phyloP scores from a whole-genome alignment of 2,329 filamentous ascomycete species.

The Metarhizium robertsii region DNA sequence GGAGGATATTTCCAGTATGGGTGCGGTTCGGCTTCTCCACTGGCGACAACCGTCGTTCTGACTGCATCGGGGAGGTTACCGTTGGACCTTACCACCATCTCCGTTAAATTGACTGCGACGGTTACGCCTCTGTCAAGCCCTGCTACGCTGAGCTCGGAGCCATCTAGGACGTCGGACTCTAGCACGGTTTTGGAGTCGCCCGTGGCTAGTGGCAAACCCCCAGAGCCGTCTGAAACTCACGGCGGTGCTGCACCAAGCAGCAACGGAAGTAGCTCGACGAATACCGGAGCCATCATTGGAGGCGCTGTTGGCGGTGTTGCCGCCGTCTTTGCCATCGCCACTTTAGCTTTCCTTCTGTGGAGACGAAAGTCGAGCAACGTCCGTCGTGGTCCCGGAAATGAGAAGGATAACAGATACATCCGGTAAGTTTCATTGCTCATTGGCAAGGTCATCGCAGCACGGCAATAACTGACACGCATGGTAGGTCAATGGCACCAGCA shows the following conservation, averaged over 20 bases:
- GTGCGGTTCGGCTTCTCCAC: conserved; percentile 38
- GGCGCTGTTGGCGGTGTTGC: conserved; percentile 44
- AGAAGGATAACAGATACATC: conserved; percentile 28
- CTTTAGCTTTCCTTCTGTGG: conserved; percentile 33
- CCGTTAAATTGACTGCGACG: conserved; percentile 30
- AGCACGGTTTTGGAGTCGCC: not conserved
- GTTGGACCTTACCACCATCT: conserved; percentile 27
- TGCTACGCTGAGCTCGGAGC: conserved; percentile 27
- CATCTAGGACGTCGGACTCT: conserved; percentile 6
- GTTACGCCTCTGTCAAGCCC: conserved; percentile 29
- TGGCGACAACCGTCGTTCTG: conserved; percentile 39
- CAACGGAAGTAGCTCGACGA: conserved; percentile 18
- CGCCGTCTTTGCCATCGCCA: conserved; percentile 31
- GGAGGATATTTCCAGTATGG: conserved; percentile 49
- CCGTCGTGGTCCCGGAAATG: not conserved
- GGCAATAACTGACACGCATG: conserved; percentile 11
- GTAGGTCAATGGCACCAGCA: conserved; percentile 18
- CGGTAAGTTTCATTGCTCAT: conserved; percentile 20
- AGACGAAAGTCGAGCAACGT: conserved; percentile 19
- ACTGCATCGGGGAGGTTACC: conserved; percentile 31
- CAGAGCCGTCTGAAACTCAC: conserved; percentile 9
- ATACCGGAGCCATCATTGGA: conserved; percentile 42
- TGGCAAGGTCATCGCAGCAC: not conserved
- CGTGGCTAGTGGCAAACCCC: conserved; percentile 3
- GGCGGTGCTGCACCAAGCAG: conserved; percentile 18